Evolutionary conservation across 1,139 yeast species (phyloP), one percentile per base, ranked within the genome.

Genomic region (Pichia sp.): DNA sequence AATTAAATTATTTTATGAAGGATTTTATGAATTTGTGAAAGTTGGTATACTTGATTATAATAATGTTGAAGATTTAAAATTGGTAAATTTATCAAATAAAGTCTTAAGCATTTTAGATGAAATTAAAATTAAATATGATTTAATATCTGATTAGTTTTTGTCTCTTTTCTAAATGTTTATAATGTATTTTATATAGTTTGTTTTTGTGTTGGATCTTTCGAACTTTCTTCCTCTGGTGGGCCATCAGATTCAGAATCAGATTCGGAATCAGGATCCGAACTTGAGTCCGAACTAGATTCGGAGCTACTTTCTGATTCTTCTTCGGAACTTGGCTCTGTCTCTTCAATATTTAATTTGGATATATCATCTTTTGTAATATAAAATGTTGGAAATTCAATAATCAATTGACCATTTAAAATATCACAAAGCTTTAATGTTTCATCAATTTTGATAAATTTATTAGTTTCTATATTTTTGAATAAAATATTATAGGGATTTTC

Each of bases 301-400:
- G 44, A 42, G 30, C 31, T 44, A 18, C 52, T 47, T 13, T 29
- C 45, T 5, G 55, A 48, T 22, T 45, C 49, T 14, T 30, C 61
- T 22, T 58, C 44, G 8, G 41, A 18, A 18, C 16, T 36, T 36
- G 41, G 10, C 13, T 52, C 56, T 13, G 51, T 41, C 18, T 53
- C 53, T 8, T 43, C 55, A 25, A 45, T 46, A 19, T 29, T 55
- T 49, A 46, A 48, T 7, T 49, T 45, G n/a, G 56, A 51, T 19
- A 60, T 56, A 9, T 53, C 53, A 7, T 46, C 53, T 3, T 50
- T 55, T 19, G 42, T 54, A 42, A 86, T 73, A 54, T 73, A 76
- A 5, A 88, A 71, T 0, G 91, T 84, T 0, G 96, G 96, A 60
- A 77, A 88, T 64, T 89, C 96, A 42, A 89, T 70, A 0, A 90